These are phyloP conservation scores for Macrophomina tecta DNA, from an alignment of 2,329 filamentous ascomycete species.

Conservation along the genomic window DNA sequence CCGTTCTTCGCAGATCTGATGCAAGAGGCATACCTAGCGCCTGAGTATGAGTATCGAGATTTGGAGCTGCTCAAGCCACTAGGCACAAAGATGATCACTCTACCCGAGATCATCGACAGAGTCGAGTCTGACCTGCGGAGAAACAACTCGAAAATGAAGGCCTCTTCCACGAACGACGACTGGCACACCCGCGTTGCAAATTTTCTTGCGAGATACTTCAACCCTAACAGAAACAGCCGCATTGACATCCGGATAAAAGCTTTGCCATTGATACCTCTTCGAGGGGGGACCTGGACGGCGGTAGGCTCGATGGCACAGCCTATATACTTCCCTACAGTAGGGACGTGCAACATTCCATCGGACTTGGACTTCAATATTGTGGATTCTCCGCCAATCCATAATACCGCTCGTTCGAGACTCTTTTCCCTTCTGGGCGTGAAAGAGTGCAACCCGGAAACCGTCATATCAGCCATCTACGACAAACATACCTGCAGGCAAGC, in stretches of 20 bases:
- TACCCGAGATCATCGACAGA: background rate
- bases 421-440: background rate
- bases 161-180: background rate
- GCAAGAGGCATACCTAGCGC: background rate
- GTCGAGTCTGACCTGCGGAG: background rate
- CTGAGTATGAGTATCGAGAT: background rate
- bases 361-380: background rate
- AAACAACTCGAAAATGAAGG: background rate
- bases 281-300: background rate
- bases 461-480: background rate
- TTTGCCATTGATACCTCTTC: background rate
- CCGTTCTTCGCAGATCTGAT: background rate
- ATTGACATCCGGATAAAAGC: background rate
- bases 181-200: slow-evolving; percentile 4
- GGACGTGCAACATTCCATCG: background rate
- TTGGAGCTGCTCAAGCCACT: background rate
- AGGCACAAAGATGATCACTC: background rate
- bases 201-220: background rate
- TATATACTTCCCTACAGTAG: background rate
- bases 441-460: background rate
- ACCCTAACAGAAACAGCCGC: background rate
- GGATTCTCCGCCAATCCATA: background rate
- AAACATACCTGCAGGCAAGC: background rate
- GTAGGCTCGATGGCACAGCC: too few relatives aligned
- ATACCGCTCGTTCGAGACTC: background rate